Conservation (phyloP, 148 eudicot genomes). For the Rhododendron kiyosumense region DNA sequence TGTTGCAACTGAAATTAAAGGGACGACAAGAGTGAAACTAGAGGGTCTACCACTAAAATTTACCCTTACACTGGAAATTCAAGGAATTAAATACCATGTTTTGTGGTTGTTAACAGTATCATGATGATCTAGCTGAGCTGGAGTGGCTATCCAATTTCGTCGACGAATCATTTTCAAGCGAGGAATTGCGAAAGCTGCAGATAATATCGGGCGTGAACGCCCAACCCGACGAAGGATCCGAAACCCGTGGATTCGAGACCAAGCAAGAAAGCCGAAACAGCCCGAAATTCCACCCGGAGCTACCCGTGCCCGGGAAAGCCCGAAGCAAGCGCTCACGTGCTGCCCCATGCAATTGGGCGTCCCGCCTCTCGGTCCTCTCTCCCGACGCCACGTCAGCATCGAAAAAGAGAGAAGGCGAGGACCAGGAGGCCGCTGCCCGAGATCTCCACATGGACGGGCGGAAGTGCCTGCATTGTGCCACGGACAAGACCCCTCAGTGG, state of each 20-base stretch:
- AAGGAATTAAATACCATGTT: neutral
- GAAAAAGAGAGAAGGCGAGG: slow-evolving; percentile 22
- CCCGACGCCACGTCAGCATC: slow-evolving; percentile 8
- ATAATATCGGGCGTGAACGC: slow-evolving; percentile 44
- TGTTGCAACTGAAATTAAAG: no score
- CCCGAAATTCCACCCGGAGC: slow-evolving; percentile 43
- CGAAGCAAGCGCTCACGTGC: slow-evolving; percentile 92
- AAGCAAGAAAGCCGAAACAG: slow-evolving; percentile 18
- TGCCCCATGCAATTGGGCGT: slow-evolving; percentile 73
- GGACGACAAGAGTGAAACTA: no score
- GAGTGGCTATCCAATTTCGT: slow-evolving; percentile 93
- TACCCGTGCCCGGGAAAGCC: slow-evolving; percentile 73
- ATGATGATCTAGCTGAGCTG: slow-evolving; percentile 82
- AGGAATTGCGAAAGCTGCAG: slow-evolving; percentile 70
- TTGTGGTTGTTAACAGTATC: slow-evolving; percentile 13
- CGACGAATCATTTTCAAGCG: slow-evolving; percentile 85
- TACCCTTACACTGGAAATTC: neutral
- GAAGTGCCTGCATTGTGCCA: slow-evolving; percentile 79
- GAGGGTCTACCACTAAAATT: no score
- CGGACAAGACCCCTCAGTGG: slow-evolving; percentile 99
- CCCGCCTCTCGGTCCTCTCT: slow-evolving; percentile 50
- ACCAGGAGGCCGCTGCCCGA: neutral
- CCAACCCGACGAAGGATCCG: slow-evolving; percentile 24
- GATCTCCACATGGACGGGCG: slow-evolving; percentile 22
- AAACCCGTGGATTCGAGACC: slow-evolving; percentile 26